phyloP scores from a whole-genome alignment of 805 yeast genomes.

The Ogataea populi-albae region DNA sequence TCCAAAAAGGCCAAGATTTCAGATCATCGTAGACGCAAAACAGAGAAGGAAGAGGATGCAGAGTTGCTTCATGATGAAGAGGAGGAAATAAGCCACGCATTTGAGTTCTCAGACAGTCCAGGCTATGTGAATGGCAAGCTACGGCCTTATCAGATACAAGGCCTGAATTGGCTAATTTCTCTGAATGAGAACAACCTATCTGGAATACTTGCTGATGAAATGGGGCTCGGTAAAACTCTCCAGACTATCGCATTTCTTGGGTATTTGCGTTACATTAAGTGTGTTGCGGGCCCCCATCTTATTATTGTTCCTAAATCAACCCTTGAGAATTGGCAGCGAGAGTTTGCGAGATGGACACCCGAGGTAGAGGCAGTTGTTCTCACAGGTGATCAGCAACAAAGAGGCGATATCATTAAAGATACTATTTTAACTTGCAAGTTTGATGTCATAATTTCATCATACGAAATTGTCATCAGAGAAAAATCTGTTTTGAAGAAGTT shows the following conservation, averaged over 20 bases:
- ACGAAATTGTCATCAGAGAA: constrained; percentile 75
- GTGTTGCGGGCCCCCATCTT: constrained; percentile 67
- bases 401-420: constrained; percentile 51
- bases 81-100: constrained; percentile 36
- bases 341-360: constrained; percentile 76
- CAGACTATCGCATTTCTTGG: constrained; percentile 79
- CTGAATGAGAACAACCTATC: constrained; percentile 64
- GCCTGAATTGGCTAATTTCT: constrained; percentile 74
- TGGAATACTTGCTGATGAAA: constrained; percentile 81
- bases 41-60: constrained; percentile 77
- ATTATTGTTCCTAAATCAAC: constrained; percentile 80
- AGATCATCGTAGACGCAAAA: constrained; percentile 57
- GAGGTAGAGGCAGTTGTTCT: constrained; percentile 67
- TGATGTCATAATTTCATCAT: constrained; percentile 69
- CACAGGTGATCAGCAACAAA: constrained; percentile 71
- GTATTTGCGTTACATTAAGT: constrained; percentile 59
- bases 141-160: constrained; percentile 77
- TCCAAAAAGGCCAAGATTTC: constrained; percentile 13
- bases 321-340: constrained; percentile 77
- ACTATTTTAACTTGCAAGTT: constrained; percentile 58
- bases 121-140: constrained; percentile 55
- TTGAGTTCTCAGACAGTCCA: constrained; percentile 52
- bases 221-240: constrained; percentile 81
- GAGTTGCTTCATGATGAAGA: constrained; percentile 64
- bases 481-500: constrained; percentile 64